phyloP scores from a whole-genome alignment of 495 filamentous ascomycete species.

The Aspergillus heteromorphus region DNA sequence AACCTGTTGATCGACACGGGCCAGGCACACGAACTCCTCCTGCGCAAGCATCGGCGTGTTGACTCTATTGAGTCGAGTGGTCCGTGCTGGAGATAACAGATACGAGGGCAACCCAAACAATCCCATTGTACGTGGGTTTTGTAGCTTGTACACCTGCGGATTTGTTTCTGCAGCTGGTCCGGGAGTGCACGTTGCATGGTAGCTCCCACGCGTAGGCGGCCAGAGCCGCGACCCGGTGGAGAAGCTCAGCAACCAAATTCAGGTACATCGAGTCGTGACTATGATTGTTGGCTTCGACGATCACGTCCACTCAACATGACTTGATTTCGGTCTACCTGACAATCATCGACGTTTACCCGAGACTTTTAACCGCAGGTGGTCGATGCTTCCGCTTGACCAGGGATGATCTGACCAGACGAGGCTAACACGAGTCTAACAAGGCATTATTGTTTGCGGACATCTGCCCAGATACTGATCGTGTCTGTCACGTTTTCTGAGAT shows the following conservation, averaged over 20 bases:
- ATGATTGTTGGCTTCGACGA: not conserved
- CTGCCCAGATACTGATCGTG: not conserved
- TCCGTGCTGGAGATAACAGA: not conserved
- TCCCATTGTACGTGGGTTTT: not conserved
- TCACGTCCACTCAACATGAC: not conserved
- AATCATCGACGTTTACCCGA: not conserved
- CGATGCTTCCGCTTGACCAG: not conserved
- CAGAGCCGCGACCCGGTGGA: not conserved
- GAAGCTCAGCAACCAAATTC: not conserved
- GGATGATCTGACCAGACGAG: not conserved
- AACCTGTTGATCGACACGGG: constrained; percentile 13
- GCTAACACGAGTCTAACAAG: not conserved
- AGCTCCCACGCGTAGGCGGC: not conserved
- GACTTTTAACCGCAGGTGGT: not conserved
- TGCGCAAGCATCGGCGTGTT: constrained; percentile 5
- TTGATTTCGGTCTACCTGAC: not conserved
- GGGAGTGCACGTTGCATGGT: not conserved
- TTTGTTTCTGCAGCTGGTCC: no score
- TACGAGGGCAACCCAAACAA: not conserved
- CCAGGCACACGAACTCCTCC: constrained; percentile 1
- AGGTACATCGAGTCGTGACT: not conserved
- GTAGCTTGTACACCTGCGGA: not conserved
- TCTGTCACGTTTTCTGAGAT: not conserved
- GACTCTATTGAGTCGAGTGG: not conserved
- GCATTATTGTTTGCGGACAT: not conserved